Percentiles rank a stretch among this genome's conserved stretches.
These are phyloP conservation scores for Luzula sylvatica DNA, from an alignment of 176 grass and related monocot species.

Conservation along the genomic window DNA sequence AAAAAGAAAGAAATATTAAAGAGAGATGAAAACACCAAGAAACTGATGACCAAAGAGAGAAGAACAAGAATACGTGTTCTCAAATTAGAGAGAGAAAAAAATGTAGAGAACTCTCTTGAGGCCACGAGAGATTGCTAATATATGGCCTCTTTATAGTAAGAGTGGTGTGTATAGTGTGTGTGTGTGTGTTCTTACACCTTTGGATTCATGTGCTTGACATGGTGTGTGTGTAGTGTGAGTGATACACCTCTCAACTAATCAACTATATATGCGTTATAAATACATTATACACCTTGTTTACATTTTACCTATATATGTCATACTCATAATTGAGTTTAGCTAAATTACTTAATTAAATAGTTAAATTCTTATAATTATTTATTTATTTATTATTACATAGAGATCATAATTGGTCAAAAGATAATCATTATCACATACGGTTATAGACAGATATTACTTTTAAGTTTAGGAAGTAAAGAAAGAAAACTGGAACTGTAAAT, in stretches of 20 bases:
- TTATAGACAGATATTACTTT: no score
- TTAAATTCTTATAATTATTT: no score
- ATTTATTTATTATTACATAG: no score
- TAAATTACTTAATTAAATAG: no score
- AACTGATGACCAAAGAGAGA: background rate
- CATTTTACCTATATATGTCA: no score
- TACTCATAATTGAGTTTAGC: no score
- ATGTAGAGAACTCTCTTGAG: slow-evolving; percentile 2
- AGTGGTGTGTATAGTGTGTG: slow-evolving; percentile 3
- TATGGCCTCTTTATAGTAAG: slow-evolving; percentile 15
- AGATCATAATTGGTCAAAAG: no score
- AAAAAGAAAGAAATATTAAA: no score
- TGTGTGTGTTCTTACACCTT: slow-evolving; percentile 5
- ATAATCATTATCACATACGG: no score
- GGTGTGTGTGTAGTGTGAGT: slow-evolving; percentile 7
- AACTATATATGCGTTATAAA: slow-evolving; percentile 1
- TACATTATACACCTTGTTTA: no score
- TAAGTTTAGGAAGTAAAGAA: no score
- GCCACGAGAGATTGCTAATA: slow-evolving; percentile 4
- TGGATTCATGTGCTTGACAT: slow-evolving; percentile 28
- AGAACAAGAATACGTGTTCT: background rate
- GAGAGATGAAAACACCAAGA: background rate
- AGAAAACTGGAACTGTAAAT: no score
- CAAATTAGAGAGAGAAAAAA: background rate
- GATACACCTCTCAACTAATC: slow-evolving; percentile 20